phyloP scores from a whole-genome alignment of 2,329 filamentous ascomycete genomes.

The Thermothelomyces thermophilus region DNA sequence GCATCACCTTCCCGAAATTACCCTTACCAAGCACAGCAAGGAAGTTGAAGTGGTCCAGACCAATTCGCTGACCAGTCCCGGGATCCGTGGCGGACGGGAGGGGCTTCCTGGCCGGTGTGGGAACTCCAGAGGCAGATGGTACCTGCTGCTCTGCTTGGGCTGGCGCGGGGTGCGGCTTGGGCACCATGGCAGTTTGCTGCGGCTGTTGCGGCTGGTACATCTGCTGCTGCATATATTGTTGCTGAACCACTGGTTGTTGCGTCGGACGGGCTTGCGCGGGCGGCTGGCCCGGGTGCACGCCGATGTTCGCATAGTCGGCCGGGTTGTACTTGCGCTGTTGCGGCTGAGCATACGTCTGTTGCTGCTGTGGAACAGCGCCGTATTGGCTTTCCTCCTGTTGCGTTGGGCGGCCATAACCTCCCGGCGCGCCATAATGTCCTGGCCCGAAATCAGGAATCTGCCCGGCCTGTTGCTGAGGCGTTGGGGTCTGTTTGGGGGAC shows the following conservation, averaged over 20 bases:
- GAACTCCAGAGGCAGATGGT: slow-evolving; percentile 29
- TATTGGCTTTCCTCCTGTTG: slow-evolving; percentile 33
- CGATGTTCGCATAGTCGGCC: slow-evolving; percentile 63
- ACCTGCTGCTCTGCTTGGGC: slow-evolving; percentile 33
- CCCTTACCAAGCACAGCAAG: slow-evolving; percentile 95
- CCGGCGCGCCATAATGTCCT: slow-evolving; percentile 29
- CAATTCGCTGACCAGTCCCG: slow-evolving; percentile 77
- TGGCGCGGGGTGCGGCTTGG: slow-evolving; percentile 37
- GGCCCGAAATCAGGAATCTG: slow-evolving; percentile 32
- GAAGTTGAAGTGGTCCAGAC: slow-evolving; percentile 98
- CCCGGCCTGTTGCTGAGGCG: slow-evolving; percentile 28
- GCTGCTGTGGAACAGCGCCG: slow-evolving; percentile 28
- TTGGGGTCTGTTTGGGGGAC: slow-evolving; percentile 40
- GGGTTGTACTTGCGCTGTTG: slow-evolving; percentile 69
- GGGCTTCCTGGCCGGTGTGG: slow-evolving; percentile 46
- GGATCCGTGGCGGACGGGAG: slow-evolving; percentile 64
- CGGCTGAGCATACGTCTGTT: slow-evolving; percentile 35
- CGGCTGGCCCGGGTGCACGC: slow-evolving; percentile 40
- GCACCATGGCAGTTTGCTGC: slow-evolving; percentile 22
- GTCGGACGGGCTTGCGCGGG: slow-evolving; percentile 32
- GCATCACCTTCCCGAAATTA: slow-evolving; percentile 99
- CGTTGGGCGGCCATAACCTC: slow-evolving; percentile 27
- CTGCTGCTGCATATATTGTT: slow-evolving; percentile 29
- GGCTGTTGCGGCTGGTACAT: slow-evolving; percentile 33
- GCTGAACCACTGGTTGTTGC: slow-evolving; percentile 34